A percentile compares a stretch with the other conserved stretches of the same genome.
Conservation (phyloP, 2,329 filamentous ascomycete species). For the Aspergillus caelatus region DNA sequence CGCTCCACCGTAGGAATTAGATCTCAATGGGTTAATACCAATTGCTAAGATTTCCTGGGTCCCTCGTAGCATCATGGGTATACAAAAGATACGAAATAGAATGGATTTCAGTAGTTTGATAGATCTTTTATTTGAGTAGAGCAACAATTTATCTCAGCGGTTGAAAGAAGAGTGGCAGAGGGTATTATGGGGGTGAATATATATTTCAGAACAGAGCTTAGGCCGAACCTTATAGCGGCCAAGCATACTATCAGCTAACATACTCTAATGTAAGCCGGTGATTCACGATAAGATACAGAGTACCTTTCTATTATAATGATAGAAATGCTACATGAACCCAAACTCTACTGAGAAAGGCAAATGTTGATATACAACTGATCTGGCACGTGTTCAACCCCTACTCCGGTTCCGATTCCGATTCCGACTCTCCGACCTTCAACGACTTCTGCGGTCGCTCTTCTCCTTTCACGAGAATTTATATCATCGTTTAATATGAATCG, state of each 20-base stretch:
- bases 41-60: neutral
- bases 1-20: neutral
- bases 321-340: neutral
- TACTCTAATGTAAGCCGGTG: neutral
- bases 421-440: neutral
- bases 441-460: neutral
- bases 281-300: neutral
- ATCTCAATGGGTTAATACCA: neutral
- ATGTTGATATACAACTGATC: neutral
- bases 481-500: constrained; percentile 7
- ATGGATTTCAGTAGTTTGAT: too few relatives aligned
- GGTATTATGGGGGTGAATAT: too few relatives aligned
- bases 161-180: neutral
- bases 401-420: neutral
- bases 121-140: too few relatives aligned
- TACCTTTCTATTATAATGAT: too few relatives aligned
- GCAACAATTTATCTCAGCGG: neutral
- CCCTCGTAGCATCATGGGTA: neutral
- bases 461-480: neutral
- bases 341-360: neutral
- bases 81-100: neutral
- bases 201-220: neutral
- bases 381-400: neutral
- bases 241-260: neutral
- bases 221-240: neutral